These are phyloP conservation scores for Tetracladium marchalianum DNA, from an alignment of 495 filamentous ascomycete genomes.

Conservation along the genomic window DNA sequence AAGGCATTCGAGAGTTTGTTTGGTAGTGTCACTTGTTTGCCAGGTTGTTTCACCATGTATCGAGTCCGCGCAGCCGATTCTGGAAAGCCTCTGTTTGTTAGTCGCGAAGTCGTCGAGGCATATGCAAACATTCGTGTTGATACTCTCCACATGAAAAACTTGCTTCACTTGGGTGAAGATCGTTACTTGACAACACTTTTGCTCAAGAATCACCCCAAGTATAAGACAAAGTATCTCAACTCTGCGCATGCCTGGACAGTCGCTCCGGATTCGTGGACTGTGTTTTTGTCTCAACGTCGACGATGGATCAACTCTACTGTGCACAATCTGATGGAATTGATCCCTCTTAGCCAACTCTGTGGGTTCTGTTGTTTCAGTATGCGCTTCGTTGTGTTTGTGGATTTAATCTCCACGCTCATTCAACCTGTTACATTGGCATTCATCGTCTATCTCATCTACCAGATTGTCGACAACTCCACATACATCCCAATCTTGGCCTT, in stretches of 20 bases:
- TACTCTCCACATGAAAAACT: constrained; percentile 97
- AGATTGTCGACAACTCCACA: constrained; percentile 47
- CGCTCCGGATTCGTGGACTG: constrained; percentile 82
- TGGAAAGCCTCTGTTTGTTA: constrained; percentile 93
- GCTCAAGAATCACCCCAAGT: constrained; percentile 82
- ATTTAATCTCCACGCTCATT: constrained; percentile 83
- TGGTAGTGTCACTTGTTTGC: constrained; percentile 93
- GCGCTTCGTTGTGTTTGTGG: constrained; percentile 94
- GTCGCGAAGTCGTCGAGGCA: constrained; percentile 72
- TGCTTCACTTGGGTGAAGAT: constrained; percentile 91
- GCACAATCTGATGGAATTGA: constrained; percentile 93
- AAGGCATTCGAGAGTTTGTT: constrained; percentile 99
- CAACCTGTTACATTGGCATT: constrained; percentile 91
- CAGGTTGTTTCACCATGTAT: constrained; percentile 98
- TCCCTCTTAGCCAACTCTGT: constrained; percentile 86
- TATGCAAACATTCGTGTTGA: constrained; percentile 93
- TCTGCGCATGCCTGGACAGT: constrained; percentile 89
- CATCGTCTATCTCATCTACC: constrained; percentile 77
- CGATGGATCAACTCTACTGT: constrained; percentile 99
- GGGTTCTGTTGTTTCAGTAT: constrained; percentile 99
- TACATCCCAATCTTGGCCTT: constrained; percentile 76
- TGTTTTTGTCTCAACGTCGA: constrained; percentile 96
- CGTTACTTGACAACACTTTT: constrained; percentile 93
- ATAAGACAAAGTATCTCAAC: constrained; percentile 97
- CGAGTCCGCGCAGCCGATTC: constrained; percentile 87